Percentiles rank a stretch among this genome's conserved stretches.
Conservation (phyloP, 2,329 filamentous ascomycete genomes). For the Colletotrichum chlorophyti region DNA sequence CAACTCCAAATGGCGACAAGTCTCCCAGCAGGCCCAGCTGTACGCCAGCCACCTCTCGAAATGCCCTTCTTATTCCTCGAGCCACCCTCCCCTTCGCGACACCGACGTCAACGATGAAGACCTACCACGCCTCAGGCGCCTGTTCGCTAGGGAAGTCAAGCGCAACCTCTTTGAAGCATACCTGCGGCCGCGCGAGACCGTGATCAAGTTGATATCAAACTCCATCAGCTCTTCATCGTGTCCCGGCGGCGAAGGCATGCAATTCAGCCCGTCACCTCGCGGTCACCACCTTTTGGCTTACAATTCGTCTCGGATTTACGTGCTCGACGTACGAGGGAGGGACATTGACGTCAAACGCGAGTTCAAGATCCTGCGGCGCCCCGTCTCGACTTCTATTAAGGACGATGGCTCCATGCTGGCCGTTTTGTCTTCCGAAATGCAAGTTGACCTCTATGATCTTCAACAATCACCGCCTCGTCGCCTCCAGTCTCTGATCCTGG, state of each 20-base stretch:
- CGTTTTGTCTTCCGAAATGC: conserved; percentile 81
- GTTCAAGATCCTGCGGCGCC: conserved; percentile 79
- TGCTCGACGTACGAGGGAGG: conserved; percentile 71
- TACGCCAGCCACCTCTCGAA: conserved; percentile 68
- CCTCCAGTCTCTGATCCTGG: conserved; percentile 77
- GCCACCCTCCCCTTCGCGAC: conserved; percentile 48
- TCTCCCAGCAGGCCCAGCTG: conserved; percentile 68
- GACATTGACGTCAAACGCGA: conserved; percentile 74
- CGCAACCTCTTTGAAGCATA: conserved; percentile 81
- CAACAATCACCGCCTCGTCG: conserved; percentile 68
- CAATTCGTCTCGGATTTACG: conserved; percentile 84
- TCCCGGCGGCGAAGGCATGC: conserved; percentile 84
- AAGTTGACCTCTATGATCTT: conserved; percentile 86
- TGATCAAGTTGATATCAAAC: conserved; percentile 82
- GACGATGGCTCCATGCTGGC: conserved; percentile 80
- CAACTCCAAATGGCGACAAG: conserved; percentile 69
- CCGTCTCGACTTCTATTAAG: conserved; percentile 77
- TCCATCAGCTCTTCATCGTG: conserved; percentile 85
- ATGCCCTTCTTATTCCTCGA: conserved; percentile 65
- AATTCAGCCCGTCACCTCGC: conserved; percentile 79
- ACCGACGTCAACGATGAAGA: conserved; percentile 51
- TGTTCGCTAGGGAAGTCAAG: conserved; percentile 75
- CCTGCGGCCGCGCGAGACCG: conserved; percentile 71
- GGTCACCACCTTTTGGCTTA: conserved; percentile 80
- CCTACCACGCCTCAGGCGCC: conserved; percentile 66